phyloP scores from a whole-genome alignment of 2,329 filamentous ascomycete genomes.

The Endocalyx cinctus region DNA sequence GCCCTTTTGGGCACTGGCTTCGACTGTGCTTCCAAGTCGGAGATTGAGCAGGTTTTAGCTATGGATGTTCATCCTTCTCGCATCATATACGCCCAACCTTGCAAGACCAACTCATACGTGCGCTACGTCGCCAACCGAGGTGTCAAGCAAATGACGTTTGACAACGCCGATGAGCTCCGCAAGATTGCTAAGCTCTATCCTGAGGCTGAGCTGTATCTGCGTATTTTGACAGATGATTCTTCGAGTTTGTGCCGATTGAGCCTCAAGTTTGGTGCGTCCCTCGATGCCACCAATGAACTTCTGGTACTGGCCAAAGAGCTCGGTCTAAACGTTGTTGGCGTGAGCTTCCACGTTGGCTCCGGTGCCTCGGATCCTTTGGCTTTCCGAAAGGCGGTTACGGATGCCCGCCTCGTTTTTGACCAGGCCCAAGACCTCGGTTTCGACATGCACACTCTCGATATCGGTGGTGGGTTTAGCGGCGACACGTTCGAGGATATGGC shows the following conservation, averaged over 20 bases:
- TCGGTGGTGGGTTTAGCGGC: conserved; percentile 87
- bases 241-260: conserved; percentile 91
- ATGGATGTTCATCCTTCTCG: conserved; percentile 80
- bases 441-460: conserved; percentile 80
- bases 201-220: conserved; percentile 83
- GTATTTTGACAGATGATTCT: conserved; percentile 94
- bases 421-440: conserved; percentile 74
- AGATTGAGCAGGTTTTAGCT: conserved; percentile 87
- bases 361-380: conserved; percentile 90
- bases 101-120: conserved; percentile 98
- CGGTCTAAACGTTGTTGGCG: conserved; percentile 85
- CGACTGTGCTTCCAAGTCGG: conserved; percentile 95
- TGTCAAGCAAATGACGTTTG: conserved; percentile 98
- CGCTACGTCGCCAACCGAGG: conserved; percentile 79
- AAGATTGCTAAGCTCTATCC: conserved; percentile 94
- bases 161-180: conserved; percentile 96
- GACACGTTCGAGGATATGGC: conserved; percentile 94
- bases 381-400: conserved; percentile 85
- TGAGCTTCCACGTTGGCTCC: conserved; percentile 97
- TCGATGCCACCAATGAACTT: conserved; percentile 75
- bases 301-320: conserved; percentile 76
- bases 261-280: conserved; percentile 92
- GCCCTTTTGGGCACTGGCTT: conserved; percentile 88
- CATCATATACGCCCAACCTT: conserved; percentile 98
- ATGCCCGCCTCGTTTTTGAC: conserved; percentile 85